These are phyloP conservation scores for Leccinum variabile DNA, from an alignment of 1,284 basidiomycete genomes.

Conservation along the genomic window DNA sequence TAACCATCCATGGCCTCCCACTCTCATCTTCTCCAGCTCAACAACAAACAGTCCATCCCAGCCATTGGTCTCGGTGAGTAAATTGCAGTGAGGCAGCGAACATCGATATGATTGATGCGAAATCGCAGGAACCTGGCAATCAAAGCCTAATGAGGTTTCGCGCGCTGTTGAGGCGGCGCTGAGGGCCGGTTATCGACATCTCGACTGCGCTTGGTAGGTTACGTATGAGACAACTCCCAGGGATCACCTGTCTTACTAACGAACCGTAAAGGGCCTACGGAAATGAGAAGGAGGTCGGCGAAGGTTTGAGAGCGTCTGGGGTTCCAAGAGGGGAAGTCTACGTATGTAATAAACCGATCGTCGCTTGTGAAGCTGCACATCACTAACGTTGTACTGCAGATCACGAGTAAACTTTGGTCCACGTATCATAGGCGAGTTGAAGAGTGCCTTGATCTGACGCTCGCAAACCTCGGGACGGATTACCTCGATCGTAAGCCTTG, in stretches of 20 bases:
- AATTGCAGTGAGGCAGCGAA: background rate
- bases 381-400: conserved; percentile 37
- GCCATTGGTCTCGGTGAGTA: conserved; percentile 66
- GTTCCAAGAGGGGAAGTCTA: conserved; percentile 81
- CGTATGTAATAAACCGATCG: conserved; percentile 38
- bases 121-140: conserved; percentile 74
- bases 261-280: conserved; percentile 52
- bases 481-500: conserved; percentile 69
- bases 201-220: conserved; percentile 74
- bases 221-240: conserved; percentile 7
- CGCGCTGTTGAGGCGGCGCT: conserved; percentile 72
- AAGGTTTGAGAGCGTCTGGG: conserved; percentile 77
- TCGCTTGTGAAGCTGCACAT: background rate
- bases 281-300: conserved; percentile 84
- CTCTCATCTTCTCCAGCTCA: conserved; percentile 60
- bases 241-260: conserved; percentile 27
- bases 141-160: conserved; percentile 68
- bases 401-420: conserved; percentile 71
- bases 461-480: conserved; percentile 71
- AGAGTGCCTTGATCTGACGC: conserved; percentile 67
- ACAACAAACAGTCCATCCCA: conserved; percentile 68
- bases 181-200: conserved; percentile 76
- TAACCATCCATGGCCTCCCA: conserved; percentile 40
- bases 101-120: background rate
- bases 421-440: conserved; percentile 78